Percentiles rank a stretch among this genome's conserved stretches.
phyloP scores from a whole-genome alignment of 2,329 filamentous ascomycete genomes.

The Lasiodiplodia citricola region DNA sequence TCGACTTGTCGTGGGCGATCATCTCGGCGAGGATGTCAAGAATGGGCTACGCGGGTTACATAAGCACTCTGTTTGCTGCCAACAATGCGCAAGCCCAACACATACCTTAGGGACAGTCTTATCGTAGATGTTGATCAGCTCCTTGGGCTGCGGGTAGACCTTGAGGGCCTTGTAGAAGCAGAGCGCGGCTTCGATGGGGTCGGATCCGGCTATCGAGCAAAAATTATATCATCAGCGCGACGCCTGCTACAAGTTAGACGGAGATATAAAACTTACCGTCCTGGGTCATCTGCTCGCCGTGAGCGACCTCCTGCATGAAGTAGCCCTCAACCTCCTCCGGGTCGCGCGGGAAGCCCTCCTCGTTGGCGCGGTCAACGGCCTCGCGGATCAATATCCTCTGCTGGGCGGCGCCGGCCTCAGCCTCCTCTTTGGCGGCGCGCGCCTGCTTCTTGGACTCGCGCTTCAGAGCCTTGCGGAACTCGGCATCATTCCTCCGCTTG shows the following conservation, averaged over 20 bases:
- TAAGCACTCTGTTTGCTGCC: conserved; percentile 25
- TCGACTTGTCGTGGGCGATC: conserved; percentile 85
- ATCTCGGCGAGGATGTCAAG: conserved; percentile 97
- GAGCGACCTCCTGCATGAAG: conserved; percentile 94
- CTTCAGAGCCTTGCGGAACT: conserved; percentile 68
- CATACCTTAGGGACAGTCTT: conserved; percentile 94
- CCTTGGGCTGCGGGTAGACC: conserved; percentile 92
- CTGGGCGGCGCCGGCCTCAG: conserved; percentile 66
- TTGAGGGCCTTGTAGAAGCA: conserved; percentile 99
- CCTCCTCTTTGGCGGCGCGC: conserved; percentile 74
- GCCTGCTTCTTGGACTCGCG: conserved; percentile 76
- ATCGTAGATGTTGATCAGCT: conserved; percentile 96
- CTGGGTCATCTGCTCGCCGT: conserved; percentile 80
- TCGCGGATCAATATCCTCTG: conserved; percentile 76
- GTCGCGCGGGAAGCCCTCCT: conserved; percentile 87
- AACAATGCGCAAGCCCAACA: background rate
- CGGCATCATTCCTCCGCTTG: conserved; percentile 66
- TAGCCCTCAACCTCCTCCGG: conserved; percentile 93
- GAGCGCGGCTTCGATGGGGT: conserved; percentile 81
- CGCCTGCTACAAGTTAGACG: background rate
- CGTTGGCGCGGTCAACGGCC: conserved; percentile 80
- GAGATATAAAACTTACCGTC: conserved; percentile 64
- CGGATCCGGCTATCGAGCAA: conserved; percentile 57
- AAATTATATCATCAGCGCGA: background rate
- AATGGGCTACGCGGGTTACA: conserved; percentile 67